Percentiles rank a stretch among this genome's conserved stretches.
phyloP scores from a whole-genome alignment of 139 green algal species.

The Chlamydomonas schloesseri region DNA sequence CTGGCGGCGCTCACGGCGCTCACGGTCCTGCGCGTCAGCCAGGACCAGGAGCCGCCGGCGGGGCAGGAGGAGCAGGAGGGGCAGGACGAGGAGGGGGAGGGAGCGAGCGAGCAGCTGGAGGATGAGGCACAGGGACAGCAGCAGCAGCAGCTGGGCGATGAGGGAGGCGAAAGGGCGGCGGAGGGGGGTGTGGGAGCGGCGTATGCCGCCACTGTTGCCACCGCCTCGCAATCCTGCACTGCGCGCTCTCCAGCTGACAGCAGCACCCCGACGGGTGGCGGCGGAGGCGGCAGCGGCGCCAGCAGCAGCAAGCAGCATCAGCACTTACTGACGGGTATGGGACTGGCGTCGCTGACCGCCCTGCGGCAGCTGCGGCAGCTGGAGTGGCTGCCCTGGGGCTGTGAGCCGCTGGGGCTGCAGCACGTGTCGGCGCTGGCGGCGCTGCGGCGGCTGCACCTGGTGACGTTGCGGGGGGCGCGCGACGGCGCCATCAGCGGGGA shows the following conservation, averaged over 20 bases:
- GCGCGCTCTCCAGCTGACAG: neutral
- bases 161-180: no score
- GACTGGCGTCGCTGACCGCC: neutral
- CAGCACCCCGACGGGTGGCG: neutral
- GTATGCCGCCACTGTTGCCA: no score
- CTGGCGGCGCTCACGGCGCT: constrained; percentile 23
- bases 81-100: neutral
- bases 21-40: constrained; percentile 23
- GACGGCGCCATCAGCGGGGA: neutral
- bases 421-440: constrained; percentile 23
- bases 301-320: no score
- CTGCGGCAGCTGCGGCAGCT: constrained; percentile 35
- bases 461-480: neutral
- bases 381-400: constrained; percentile 7
- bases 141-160: neutral
- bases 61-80: neutral
- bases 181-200: no score
- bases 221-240: no score
- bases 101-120: neutral
- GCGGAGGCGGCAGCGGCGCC: neutral
- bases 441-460: constrained; percentile 33
- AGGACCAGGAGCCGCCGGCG: constrained; percentile 2
- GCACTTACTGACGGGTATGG: neutral
- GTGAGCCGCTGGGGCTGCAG: neutral
- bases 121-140: neutral